Evolutionary conservation across 352 stramenopile genomes (phyloP).

Genomic region (Phytophthora pisi): DNA sequence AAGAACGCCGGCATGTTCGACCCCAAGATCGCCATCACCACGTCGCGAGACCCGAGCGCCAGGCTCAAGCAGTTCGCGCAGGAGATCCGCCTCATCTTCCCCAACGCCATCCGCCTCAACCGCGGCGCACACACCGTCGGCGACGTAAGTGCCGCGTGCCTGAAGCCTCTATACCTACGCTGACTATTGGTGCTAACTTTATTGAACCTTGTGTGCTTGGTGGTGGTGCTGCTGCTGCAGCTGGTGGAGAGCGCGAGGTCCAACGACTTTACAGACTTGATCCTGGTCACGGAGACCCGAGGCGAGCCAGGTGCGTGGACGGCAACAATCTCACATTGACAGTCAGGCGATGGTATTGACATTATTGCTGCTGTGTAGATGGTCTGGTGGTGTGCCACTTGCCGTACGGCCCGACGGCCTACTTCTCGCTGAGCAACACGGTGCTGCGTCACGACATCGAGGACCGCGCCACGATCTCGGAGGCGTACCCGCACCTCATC

Average conservation of each 20-base stretch:
- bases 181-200: not conserved
- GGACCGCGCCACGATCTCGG: conserved; percentile 92
- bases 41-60: conserved; percentile 95
- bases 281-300: conserved; percentile 98
- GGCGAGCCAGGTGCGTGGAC: conserved; percentile 91
- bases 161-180: not conserved
- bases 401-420: conserved; percentile 98
- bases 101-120: conserved; percentile 98
- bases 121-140: conserved; percentile 94
- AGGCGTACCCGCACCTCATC: conserved; percentile 97
- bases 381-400: conserved; percentile 98
- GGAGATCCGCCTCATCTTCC: conserved; percentile 98
- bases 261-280: conserved; percentile 98
- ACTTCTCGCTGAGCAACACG: conserved; percentile 97
- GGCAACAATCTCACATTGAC: not conserved
- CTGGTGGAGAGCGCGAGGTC: conserved; percentile 96
- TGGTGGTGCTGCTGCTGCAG: conserved; percentile 41
- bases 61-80: conserved; percentile 99
- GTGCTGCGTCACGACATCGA: conserved; percentile 99
- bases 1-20: conserved; percentile 97
- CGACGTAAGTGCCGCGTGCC: conserved; percentile 52
- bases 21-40: conserved; percentile 98
- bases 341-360: not conserved
- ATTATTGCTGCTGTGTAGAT: conserved; percentile 63
- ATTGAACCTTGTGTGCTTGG: not conserved